A percentile compares a stretch with the other conserved stretches of the same genome.
Conservation (phyloP, 139 green algal species). For the Zygnema cylindricum region DNA sequence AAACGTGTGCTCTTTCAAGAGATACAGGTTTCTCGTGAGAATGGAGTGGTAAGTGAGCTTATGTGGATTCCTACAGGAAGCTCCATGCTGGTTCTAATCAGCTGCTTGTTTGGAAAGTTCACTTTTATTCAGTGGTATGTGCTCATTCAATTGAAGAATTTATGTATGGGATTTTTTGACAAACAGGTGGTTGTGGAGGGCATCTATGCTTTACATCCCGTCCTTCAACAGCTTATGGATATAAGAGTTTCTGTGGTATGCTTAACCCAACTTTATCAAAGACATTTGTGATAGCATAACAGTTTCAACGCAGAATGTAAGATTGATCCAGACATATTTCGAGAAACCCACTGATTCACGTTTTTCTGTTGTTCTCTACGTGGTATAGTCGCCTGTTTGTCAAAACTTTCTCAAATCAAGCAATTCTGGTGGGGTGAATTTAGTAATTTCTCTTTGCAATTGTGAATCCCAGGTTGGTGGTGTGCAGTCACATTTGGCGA, state of each 20-base stretch:
- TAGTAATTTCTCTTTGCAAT: background rate
- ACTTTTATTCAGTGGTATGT: too few species aligned
- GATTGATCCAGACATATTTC: too few species aligned
- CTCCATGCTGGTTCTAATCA: too few species aligned
- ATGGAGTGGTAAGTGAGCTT: conserved; percentile 12
- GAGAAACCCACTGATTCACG: too few species aligned
- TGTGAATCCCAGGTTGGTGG: background rate
- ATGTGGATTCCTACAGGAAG: background rate
- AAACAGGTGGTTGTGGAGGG: conserved; percentile 18
- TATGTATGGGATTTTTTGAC: too few species aligned
- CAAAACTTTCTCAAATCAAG: too few species aligned
- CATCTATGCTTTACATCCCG: conserved; percentile 4
- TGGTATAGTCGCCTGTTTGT: too few species aligned
- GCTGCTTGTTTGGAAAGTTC: too few species aligned
- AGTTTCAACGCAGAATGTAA: too few species aligned
- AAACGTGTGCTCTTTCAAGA: conserved; percentile 6
- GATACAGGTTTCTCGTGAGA: conserved; percentile 19
- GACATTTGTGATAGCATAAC: too few species aligned
- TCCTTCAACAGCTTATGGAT: conserved; percentile 27
- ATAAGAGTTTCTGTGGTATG: conserved; percentile 30
- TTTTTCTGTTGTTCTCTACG: too few species aligned
- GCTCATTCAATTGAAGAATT: too few species aligned
- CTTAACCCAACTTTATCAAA: background rate
- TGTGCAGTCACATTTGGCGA: conserved; percentile 12
- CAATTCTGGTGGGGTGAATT: background rate